phyloP scores from a whole-genome alignment of 768 basidiomycete genomes.

The Tylopilus sp. region DNA sequence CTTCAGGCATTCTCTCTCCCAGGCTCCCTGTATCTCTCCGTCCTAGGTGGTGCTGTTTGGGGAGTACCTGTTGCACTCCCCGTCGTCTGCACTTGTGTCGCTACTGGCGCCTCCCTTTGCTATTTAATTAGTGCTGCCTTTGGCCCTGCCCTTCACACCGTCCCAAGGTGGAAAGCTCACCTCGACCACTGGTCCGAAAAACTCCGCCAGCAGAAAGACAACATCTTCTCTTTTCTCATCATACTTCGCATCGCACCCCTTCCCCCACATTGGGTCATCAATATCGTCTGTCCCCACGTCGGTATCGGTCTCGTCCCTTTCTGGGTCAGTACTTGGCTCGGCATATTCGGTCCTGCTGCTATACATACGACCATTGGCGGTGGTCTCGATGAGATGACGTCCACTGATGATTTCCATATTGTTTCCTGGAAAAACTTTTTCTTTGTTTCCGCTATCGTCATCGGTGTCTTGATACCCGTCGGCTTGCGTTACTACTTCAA shows the following conservation, averaged over 20 bases:
- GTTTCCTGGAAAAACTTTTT: slow-evolving; percentile 91
- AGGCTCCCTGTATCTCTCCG: slow-evolving; percentile 97
- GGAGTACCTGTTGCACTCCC: slow-evolving; percentile 83
- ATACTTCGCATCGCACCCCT: slow-evolving; percentile 92
- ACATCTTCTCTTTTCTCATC: slow-evolving; percentile 89
- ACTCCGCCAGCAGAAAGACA: slow-evolving; percentile 74
- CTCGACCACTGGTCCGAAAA: slow-evolving; percentile 81
- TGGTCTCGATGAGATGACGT: slow-evolving; percentile 93
- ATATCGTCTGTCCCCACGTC: slow-evolving; percentile 88
- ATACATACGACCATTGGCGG: slow-evolving; percentile 96
- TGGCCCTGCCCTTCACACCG: slow-evolving; percentile 84
- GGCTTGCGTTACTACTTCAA: slow-evolving; percentile 82
- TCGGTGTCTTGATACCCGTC: slow-evolving; percentile 93
- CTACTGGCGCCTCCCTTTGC: slow-evolving; percentile 86
- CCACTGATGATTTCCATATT: slow-evolving; percentile 88
- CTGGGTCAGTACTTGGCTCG: slow-evolving; percentile 88
- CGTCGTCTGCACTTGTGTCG: slow-evolving; percentile 90
- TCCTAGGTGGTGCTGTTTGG: slow-evolving; percentile 95
- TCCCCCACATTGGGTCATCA: slow-evolving; percentile 96
- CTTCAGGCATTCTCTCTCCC: slow-evolving; percentile 96
- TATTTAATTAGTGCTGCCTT: slow-evolving; percentile 90
- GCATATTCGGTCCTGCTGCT: slow-evolving; percentile 85
- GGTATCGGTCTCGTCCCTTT: slow-evolving; percentile 83
- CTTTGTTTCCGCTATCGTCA: slow-evolving; percentile 75
- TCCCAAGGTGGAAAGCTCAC: slow-evolving; percentile 80